Evolutionary conservation across 2,329 filamentous ascomycete species (phyloP).

Genomic region (Bisporella sp.): DNA sequence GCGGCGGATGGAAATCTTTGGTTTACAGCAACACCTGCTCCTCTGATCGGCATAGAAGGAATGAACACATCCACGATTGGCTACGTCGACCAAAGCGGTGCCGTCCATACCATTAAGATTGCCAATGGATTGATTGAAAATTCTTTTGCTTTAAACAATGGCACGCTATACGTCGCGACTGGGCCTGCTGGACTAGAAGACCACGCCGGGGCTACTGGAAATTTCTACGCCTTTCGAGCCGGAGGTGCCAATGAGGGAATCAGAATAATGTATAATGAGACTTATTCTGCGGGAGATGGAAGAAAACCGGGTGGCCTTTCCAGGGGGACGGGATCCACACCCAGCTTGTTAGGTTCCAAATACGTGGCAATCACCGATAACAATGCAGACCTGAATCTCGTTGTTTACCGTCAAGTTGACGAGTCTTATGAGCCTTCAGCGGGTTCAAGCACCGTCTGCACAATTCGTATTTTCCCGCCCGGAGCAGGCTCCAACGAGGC

Average conservation of each 20-base stretch:
- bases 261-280: background rate
- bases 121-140: background rate
- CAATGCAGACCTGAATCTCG: background rate
- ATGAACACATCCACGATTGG: background rate
- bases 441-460: background rate
- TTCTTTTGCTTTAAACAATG: background rate
- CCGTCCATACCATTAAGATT: background rate
- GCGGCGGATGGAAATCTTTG: background rate
- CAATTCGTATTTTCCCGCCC: background rate
- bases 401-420: background rate
- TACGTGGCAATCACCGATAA: background rate
- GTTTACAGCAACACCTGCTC: background rate
- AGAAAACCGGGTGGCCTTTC: background rate
- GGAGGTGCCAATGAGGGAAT: background rate
- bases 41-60: background rate
- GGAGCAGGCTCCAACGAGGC: background rate
- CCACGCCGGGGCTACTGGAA: background rate
- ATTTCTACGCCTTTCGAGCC: background rate
- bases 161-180: background rate
- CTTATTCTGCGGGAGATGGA: background rate
- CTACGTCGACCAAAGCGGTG: background rate
- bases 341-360: background rate
- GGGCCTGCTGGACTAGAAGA: background rate
- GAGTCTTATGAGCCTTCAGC: background rate
- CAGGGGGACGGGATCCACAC: background rate